Evolutionary conservation across 2,329 filamentous ascomycete species (phyloP), one percentile per base, ranked within the genome.

Genomic region (Talaromyces rugulosus): DNA sequence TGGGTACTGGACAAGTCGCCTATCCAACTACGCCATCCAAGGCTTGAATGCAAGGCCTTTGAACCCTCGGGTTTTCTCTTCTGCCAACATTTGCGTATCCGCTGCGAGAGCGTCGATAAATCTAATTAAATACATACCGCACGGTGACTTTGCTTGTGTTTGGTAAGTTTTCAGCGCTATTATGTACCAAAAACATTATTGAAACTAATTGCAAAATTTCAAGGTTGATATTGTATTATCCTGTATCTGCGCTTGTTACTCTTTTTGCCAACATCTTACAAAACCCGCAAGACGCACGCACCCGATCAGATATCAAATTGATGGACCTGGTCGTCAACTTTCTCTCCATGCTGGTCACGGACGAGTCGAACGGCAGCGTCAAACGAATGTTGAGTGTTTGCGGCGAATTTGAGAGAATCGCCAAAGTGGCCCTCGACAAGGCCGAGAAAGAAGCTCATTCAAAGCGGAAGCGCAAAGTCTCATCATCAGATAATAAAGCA

Each of bases 191-290:
- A 3, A n/a, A 16, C 18, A 16, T 40, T 47, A 44, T 56, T 18
- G 28, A 18, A 57, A 27, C 67, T 69, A 62, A 69, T 53, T 60
- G 74, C 2, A 79, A 71, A 79, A 63, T 60, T 50, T 27, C 5
- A 56, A 87, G 85, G 92, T 84, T 99, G 72, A 91, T 97, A 67
- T 81, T 98, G 11, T 99, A 99, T 77, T 99, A 96, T 77, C 95
- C 95, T 0, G 93, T 99, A 8, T 96, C 95, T 0, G 91, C 95
- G 1, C 84, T 98, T 4, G 92, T 99, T 52, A 98, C 95, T 0
- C 80, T 99, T 1, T 99, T 99, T 71, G 93, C 94, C 63, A 97
- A 98, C 70, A 96, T 98, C 54, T 78, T 99, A 0, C 95, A 99
- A 73, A 98, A 98, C 68, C 95, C 95, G 0, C 86, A 94, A 62